Base-by-base conservation (phyloP, 345 rosid species). In the Brassica carinata region DNA sequence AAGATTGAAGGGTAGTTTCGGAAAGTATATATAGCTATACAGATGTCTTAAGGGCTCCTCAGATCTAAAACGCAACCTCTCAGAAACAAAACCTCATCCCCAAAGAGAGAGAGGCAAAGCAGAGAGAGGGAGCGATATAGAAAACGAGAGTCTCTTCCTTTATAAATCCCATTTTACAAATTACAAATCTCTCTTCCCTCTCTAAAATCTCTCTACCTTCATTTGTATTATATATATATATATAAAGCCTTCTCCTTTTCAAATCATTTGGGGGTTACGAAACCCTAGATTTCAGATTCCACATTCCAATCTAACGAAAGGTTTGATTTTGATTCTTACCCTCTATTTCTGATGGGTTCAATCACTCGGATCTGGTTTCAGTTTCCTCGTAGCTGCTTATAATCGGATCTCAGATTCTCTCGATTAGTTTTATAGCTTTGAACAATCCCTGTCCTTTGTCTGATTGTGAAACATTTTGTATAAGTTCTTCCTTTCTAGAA, bases 91-190 rank as follows among this genome's bases (percentile, higher is more conserved):
- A 75, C 71, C 79, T 75, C 79, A 69, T 74, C 43, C 75, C 59
- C 53, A 9, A 15, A 72, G 68, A 68, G 36, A 76, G 57, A 75
- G 58, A 74, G 34, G 45, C 43, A 71, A 63, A 53, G 58, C 3
- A 8, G 38, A 71, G 67, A 63, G 71, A 70, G 65, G 69, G 71
- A 74, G 43, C 79, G 73, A 72, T 63, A 71, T 72, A n/a, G 77
- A 70, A 78, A 79, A 27, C 23, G 75, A 45, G 73, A 23, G 71
- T 43, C 73, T 80, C 79, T 69, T 7, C 79, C 67, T 76, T 69
- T 81, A 79, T 75, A 81, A 34, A 75, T 57, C 76, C 72, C 48
- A 53, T 13, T 53, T 81, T 81, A 81, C 83, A 81, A 81, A 81
- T 53, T 53, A 53, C 58, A 53, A 53, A 15, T 64, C 80, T 70